phyloP scores from a whole-genome alignment of 768 basidiomycete species.

The Trametes cinnabarina region DNA sequence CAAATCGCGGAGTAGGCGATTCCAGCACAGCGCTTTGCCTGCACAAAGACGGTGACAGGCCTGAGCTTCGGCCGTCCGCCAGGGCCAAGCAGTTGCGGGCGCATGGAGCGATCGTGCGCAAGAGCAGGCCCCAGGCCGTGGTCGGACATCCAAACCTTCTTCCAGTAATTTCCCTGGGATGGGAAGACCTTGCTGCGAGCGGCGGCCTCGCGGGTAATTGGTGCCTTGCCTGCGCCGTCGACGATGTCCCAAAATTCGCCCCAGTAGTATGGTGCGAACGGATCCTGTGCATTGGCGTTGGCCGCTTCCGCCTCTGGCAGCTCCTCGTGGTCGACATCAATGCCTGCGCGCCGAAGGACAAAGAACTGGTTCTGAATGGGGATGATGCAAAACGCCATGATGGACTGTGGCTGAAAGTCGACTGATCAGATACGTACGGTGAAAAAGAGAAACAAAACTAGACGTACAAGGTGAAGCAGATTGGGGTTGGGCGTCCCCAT shows the following conservation, averaged over 20 bases:
- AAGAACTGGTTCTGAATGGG: conserved; percentile 22
- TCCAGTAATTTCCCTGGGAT: conserved; percentile 5
- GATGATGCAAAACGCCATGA: conserved; percentile 21
- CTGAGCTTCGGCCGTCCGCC: conserved; percentile 1
- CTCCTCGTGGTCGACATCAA: neutral
- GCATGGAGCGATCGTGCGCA: conserved; percentile 10
- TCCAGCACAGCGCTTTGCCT: neutral
- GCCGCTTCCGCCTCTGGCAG: neutral
- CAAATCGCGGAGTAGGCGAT: neutral
- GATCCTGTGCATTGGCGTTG: neutral
- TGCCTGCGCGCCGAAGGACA: conserved; percentile 19
- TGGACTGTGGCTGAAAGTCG: conserved; percentile 2
- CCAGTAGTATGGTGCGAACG: conserved; percentile 3
- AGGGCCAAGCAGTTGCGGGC: neutral
- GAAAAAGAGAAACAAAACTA: too few relatives aligned
- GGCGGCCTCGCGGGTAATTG: neutral
- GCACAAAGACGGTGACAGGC: conserved; percentile 10
- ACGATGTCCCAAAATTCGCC: conserved; percentile 22
- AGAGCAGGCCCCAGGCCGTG: conserved; percentile 9
- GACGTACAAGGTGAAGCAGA: neutral
- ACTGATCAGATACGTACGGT: too few relatives aligned
- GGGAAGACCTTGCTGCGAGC: neutral
- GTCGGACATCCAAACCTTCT: conserved; percentile 12
- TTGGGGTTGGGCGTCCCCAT: conserved; percentile 26
- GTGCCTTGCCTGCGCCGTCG: neutral